These are phyloP conservation scores for Leishmania tarentolae DNA, from an alignment of 208 protist genomes.

Conservation along the genomic window DNA sequence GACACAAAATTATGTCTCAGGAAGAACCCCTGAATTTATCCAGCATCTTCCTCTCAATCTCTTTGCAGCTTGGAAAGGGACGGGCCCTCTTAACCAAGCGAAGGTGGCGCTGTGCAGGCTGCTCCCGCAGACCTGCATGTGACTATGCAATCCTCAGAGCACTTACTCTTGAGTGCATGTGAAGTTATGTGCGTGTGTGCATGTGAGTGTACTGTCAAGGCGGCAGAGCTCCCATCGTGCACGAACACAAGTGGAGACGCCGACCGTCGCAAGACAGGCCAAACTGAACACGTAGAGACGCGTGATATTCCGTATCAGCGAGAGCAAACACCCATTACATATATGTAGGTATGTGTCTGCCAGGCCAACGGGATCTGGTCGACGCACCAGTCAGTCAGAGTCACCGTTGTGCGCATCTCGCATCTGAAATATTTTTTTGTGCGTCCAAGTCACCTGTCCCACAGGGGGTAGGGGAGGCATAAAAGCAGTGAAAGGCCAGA, in stretches of 20 bases:
- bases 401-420: not conserved
- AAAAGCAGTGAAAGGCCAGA: not conserved
- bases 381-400: not conserved
- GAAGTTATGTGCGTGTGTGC: not conserved
- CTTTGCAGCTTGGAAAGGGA: not conserved
- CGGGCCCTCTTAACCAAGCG: not conserved
- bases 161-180: not conserved
- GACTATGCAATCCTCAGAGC: not conserved
- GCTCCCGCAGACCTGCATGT: not conserved
- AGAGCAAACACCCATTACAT: not conserved
- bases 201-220: not conserved
- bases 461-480: not conserved
- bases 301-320: not conserved
- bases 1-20: not conserved
- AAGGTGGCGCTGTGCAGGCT: not conserved
- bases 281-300: not conserved
- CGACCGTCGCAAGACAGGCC: too few species aligned
- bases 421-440: not conserved
- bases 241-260: not conserved
- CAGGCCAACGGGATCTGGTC: not conserved
- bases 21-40: not conserved
- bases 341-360: conserved; percentile 8
- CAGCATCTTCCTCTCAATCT: not conserved
- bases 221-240: not conserved
- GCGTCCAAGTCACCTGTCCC: not conserved